Evolutionary conservation across 148 eudicot genomes (phyloP), one percentile per base, ranked within the genome.

Genomic region (Fagopyrum homotropicum): DNA sequence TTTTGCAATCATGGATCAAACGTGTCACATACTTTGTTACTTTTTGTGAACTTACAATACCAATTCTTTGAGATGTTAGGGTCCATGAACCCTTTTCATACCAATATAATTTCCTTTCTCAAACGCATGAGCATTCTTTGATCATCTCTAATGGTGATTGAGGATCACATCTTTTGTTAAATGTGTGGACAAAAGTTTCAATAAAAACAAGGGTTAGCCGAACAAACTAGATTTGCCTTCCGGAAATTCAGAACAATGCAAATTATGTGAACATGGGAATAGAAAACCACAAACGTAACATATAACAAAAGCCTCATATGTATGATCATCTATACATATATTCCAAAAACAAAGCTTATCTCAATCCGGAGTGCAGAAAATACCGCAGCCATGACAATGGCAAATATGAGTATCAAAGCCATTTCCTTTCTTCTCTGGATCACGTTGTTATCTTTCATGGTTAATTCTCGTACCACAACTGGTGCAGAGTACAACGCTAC

Each of bases 191-290:
- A 61, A 35, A 66, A 12, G 2, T 66, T 40, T 10, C 9, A 40
- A 35, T 14, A 15, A 8, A 14, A 14, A 15, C 71, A 40, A 35
- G 71, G 9, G 43, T 40, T 66, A 4, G 47, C 5, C 71, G 15
- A 66, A 66, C 71, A 66, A 40, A 66, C 71, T 46, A 46, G 19
- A 45, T 49, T 44, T 12, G 48, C 51, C 72, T 69, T 69, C 30
- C 22, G 43, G 72, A 45, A 64, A 66, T 66, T 66, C 44, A 66
- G 10, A 68, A 7, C 72, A 68, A 47, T 45, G 73, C 73, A 47
- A 19, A 46, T 45, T 17, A 17, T 49, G 43, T 72, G 74, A 46
- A 3, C 35, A 46, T 4, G 55, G 22, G 55, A 47, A 72, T 72
- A 8, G n/a, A 19, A 29, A 69, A 6, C 29, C 73, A 11, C 49